Conservation (phyloP, 2,329 filamentous ascomycete genomes). For the Colletotrichum spinosum region DNA sequence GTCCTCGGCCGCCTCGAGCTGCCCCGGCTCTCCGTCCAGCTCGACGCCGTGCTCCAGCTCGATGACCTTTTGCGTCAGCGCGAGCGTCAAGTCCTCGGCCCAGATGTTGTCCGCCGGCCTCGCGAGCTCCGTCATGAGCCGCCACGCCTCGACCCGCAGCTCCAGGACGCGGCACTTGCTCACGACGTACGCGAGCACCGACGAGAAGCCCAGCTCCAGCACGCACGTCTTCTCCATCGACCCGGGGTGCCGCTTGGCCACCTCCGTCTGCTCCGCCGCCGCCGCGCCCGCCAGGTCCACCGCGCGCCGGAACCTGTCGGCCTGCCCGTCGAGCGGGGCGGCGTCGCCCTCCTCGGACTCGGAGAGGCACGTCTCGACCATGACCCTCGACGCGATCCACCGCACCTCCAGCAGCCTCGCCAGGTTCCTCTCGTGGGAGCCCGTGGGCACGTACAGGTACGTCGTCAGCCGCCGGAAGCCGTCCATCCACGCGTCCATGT, state of each 20-base stretch:
- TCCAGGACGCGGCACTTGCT: conserved; percentile 14
- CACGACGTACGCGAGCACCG: neutral
- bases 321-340: conserved; percentile 46
- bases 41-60: conserved; percentile 44
- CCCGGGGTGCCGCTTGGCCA: too few relatives aligned
- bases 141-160: conserved; percentile 3
- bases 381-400: conserved; percentile 49
- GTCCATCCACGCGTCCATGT: conserved; percentile 12
- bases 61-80: conserved; percentile 48
- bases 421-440: neutral
- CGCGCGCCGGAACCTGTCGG: conserved; percentile 41
- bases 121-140: conserved; percentile 17
- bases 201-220: conserved; percentile 9
- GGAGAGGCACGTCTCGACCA: conserved; percentile 42
- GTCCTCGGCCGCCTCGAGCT: neutral
- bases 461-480: neutral
- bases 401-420: conserved; percentile 10
- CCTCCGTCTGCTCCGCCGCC: neutral
- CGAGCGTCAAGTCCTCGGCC: conserved; percentile 46
- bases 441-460: neutral
- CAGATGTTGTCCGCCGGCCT: conserved; percentile 53
- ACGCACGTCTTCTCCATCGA: too few relatives aligned
- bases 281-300: neutral
- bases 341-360: neutral
- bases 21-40: neutral